Conservation (phyloP, 1,139 yeast species). For the Wickerhamiella pararugosa region DNA sequence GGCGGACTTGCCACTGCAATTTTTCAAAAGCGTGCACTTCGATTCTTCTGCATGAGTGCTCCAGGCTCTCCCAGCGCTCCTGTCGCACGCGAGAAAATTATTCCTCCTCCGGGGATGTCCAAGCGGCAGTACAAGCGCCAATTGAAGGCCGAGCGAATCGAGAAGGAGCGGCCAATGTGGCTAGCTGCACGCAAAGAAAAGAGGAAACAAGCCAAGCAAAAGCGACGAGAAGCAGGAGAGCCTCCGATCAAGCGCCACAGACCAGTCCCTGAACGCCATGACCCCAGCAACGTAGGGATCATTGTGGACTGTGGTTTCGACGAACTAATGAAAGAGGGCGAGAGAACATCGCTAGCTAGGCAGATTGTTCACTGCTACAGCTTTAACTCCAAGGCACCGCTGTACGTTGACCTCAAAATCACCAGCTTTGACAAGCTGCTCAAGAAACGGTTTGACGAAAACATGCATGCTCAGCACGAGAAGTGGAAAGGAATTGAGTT, state of each 20-base stretch:
- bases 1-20: too few species aligned
- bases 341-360: slow-evolving; percentile 58
- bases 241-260: background rate
- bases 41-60: too few species aligned
- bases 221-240: slow-evolving; percentile 11
- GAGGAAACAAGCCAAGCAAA: slow-evolving; percentile 24
- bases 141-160: slow-evolving; percentile 46
- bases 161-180: slow-evolving; percentile 43
- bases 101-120: slow-evolving; percentile 70
- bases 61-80: too few species aligned
- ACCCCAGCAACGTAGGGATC: slow-evolving; percentile 22
- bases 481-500: slow-evolving; percentile 56
- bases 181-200: slow-evolving; percentile 41
- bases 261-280: slow-evolving; percentile 1
- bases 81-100: slow-evolving; percentile 2
- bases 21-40: too few species aligned
- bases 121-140: slow-evolving; percentile 68
- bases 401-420: slow-evolving; percentile 45
- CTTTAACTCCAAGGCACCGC: slow-evolving; percentile 47
- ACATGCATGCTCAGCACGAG: slow-evolving; percentile 38
- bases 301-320: slow-evolving; percentile 84
- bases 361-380: slow-evolving; percentile 78
- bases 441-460: slow-evolving; percentile 50
- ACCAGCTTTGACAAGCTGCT: slow-evolving; percentile 55
- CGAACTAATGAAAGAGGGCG: slow-evolving; percentile 67